These are phyloP conservation scores for Leucocoprinus birnbaumii DNA, from an alignment of 768 basidiomycete genomes.

Conservation along the genomic window DNA sequence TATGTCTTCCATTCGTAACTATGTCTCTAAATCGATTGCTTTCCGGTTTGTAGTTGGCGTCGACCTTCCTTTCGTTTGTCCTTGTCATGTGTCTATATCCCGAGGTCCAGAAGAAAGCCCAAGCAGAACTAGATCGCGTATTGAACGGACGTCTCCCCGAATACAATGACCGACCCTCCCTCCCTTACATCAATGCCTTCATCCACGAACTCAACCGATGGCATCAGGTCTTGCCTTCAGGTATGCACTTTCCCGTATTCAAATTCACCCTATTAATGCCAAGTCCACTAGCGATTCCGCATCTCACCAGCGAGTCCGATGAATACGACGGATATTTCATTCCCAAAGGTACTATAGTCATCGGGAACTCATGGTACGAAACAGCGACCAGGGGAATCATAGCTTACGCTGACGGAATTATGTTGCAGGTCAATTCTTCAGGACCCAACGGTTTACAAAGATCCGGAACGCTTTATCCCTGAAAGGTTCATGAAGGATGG, in stretches of 20 bases:
- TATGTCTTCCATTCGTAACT: neutral
- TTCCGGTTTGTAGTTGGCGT: too few species aligned
- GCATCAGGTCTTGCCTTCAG: slow-evolving; percentile 20
- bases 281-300: slow-evolving; percentile 22
- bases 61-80: slow-evolving; percentile 28
- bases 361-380: slow-evolving; percentile 30
- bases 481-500: slow-evolving; percentile 33
- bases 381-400: neutral
- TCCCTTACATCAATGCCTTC: slow-evolving; percentile 32
- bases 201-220: slow-evolving; percentile 26
- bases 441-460: slow-evolving; percentile 33
- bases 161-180: slow-evolving; percentile 17
- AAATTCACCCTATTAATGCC: too few species aligned
- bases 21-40: too few species aligned
- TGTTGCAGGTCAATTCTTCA: slow-evolving; percentile 35
- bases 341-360: slow-evolving; percentile 28
- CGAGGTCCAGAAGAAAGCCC: slow-evolving; percentile 27
- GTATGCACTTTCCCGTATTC: too few species aligned
- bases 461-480: slow-evolving; percentile 37
- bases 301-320: slow-evolving; percentile 21
- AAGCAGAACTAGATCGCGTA: slow-evolving; percentile 31
- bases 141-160: slow-evolving; percentile 30
- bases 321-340: slow-evolving; percentile 27
- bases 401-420: neutral
- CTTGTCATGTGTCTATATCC: slow-evolving; percentile 29